Percentiles rank a stretch among this genome's conserved stretches.
Conservation (phyloP, 352 stramenopile genomes). For the Globisporangium sylvaticum region DNA sequence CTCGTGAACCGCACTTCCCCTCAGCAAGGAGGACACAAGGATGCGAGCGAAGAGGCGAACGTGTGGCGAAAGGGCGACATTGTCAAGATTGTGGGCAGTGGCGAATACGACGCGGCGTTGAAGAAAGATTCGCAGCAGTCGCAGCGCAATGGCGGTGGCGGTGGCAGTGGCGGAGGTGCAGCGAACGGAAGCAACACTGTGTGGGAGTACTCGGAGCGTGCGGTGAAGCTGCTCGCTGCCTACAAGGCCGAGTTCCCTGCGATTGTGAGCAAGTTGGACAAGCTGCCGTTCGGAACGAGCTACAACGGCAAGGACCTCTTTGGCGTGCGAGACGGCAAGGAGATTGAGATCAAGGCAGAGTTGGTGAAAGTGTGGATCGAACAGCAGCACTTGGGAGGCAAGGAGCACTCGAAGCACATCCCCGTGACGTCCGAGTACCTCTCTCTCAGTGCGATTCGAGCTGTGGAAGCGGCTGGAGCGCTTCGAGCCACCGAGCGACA, state of each 20-base stretch:
- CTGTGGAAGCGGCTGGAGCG: constrained; percentile 86
- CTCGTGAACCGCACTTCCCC: constrained; percentile 33
- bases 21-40: neutral
- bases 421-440: constrained; percentile 93
- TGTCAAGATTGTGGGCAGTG: constrained; percentile 90
- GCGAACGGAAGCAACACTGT: constrained; percentile 20
- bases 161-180: neutral
- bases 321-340: constrained; percentile 48
- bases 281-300: constrained; percentile 82
- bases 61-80: constrained; percentile 91
- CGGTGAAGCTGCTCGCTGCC: constrained; percentile 90
- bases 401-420: constrained; percentile 88
- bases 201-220: constrained; percentile 98
- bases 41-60: constrained; percentile 33
- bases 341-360: constrained; percentile 69
- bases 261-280: constrained; percentile 88
- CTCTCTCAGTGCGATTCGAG: constrained; percentile 87
- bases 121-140: constrained; percentile 17
- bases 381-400: constrained; percentile 81
- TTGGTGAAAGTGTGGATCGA: constrained; percentile 92
- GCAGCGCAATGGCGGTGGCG: neutral
- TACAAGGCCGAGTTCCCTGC: constrained; percentile 94
- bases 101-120: constrained; percentile 28
- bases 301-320: constrained; percentile 91
- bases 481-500: constrained; percentile 61